Conservation (phyloP, 2,329 filamentous ascomycete genomes). For the Pseudocercospora musae region DNA sequence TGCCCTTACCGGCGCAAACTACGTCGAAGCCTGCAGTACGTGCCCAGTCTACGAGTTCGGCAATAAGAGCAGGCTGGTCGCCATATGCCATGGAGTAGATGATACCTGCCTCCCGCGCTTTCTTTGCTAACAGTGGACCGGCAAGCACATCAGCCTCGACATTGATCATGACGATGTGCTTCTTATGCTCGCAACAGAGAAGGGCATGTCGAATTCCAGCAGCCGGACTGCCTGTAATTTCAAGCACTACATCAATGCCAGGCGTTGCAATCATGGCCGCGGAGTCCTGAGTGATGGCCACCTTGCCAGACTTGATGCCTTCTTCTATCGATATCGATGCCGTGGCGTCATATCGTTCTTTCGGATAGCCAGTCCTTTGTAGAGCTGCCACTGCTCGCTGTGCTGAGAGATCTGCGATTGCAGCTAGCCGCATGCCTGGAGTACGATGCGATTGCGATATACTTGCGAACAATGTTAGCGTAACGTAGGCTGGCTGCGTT, state of each 20-base stretch:
- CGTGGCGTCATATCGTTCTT: constrained; percentile 39
- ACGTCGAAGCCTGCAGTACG: constrained; percentile 45
- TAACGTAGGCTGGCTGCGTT: not conserved
- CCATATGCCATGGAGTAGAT: constrained; percentile 50
- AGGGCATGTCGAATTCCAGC: constrained; percentile 46
- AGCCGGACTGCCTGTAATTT: constrained; percentile 45
- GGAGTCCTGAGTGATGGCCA: constrained; percentile 44
- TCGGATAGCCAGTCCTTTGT: constrained; percentile 41
- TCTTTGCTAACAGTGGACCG: constrained; percentile 41
- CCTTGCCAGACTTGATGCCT: constrained; percentile 42
- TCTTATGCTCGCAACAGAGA: constrained; percentile 47
- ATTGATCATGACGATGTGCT: constrained; percentile 50
- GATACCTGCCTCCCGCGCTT: constrained; percentile 45
- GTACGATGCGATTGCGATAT: constrained; percentile 47
- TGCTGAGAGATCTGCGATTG: constrained; percentile 44
- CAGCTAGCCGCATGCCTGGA: constrained; percentile 43
- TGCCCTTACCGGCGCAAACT: constrained; percentile 47
- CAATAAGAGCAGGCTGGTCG: constrained; percentile 46
- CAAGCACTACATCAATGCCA: constrained; percentile 45
- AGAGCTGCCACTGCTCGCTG: constrained; percentile 43
- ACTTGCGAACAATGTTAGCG: constrained; percentile 17
- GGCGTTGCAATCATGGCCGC: constrained; percentile 43
- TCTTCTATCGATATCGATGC: constrained; percentile 38
- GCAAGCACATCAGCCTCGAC: constrained; percentile 47
- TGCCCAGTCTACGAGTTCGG: constrained; percentile 46